Percentiles rank a stretch among this genome's conserved stretches.
These are phyloP conservation scores for Lanmaoa rubissima DNA, from an alignment of 768 basidiomycete genomes.

Conservation along the genomic window DNA sequence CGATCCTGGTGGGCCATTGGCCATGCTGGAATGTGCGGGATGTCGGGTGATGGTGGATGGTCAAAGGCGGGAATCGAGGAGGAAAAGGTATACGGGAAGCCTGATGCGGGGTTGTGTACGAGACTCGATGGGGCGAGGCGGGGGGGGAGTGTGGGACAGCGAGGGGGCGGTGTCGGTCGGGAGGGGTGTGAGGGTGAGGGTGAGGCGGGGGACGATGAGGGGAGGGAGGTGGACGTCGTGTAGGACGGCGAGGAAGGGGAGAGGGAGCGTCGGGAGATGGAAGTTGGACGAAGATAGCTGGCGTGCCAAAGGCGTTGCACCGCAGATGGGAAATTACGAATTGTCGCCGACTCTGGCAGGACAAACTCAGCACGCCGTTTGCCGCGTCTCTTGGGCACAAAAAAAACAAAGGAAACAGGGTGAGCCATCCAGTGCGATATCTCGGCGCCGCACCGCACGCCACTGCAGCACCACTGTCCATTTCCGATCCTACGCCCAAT, in stretches of 20 bases:
- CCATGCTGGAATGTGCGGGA: slow-evolving; percentile 12
- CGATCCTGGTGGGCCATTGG: slow-evolving; percentile 24
- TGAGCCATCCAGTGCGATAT: background rate
- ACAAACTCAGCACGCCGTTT: slow-evolving; percentile 35
- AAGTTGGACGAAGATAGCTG: slow-evolving; percentile 25
- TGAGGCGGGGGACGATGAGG: background rate
- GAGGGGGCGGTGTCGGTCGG: background rate
- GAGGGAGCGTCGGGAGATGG: slow-evolving; percentile 6
- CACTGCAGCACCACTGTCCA: background rate
- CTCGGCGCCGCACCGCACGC: background rate
- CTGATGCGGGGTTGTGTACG: background rate
- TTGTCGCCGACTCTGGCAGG: slow-evolving; percentile 17
- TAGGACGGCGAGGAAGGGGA: background rate
- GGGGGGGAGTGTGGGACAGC: background rate
- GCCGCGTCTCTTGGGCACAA: slow-evolving; percentile 16
- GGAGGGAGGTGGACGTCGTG: background rate
- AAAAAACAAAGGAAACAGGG: too few species aligned
- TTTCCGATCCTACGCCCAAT: background rate
- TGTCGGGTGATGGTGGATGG: background rate
- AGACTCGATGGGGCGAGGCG: background rate
- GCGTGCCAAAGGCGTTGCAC: slow-evolving; percentile 33
- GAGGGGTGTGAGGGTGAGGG: background rate
- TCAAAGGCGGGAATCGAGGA: slow-evolving; percentile 2
- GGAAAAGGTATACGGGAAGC: background rate
- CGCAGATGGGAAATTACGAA: slow-evolving; percentile 37